phyloP scores from a whole-genome alignment of 441 rosid genomes.

The Populus hybrid region DNA sequence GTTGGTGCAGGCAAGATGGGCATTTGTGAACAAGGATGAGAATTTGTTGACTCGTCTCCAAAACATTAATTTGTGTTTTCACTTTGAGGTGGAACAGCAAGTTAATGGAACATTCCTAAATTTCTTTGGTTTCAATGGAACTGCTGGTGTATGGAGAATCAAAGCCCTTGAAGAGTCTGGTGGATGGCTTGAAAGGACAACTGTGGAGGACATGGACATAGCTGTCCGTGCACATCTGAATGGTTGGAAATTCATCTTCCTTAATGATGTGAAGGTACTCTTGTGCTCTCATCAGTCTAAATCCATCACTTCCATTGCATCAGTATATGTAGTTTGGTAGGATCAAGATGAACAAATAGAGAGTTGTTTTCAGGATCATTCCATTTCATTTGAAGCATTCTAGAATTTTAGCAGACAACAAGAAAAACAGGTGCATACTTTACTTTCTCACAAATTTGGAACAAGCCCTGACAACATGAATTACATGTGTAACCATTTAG shows the following conservation, averaged over 20 bases:
- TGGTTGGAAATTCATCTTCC: constrained; percentile 93
- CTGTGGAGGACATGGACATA: constrained; percentile 96
- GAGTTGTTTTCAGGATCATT: not conserved
- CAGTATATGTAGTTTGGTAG: not conserved
- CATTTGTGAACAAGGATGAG: constrained; percentile 89
- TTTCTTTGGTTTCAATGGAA: constrained; percentile 96
- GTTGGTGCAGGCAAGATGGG: constrained; percentile 91
- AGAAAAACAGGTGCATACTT: not conserved
- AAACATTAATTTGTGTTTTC: constrained; percentile 83
- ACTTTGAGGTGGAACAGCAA: constrained; percentile 96
- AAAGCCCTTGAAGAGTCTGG: constrained; percentile 92
- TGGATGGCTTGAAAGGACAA: constrained; percentile 95
- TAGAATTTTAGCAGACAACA: not conserved
- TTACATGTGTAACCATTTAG: constrained; percentile 29
- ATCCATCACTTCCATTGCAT: constrained; percentile 1
- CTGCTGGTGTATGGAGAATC: constrained; percentile 98
- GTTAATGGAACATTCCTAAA: constrained; percentile 79
- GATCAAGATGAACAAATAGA: not conserved
- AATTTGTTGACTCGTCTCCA: constrained; percentile 92
- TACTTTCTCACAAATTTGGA: constrained; percentile 3
- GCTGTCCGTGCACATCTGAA: constrained; percentile 94
- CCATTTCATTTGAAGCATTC: not conserved
- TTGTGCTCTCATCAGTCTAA: constrained; percentile 7
- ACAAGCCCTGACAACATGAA: constrained; percentile 1
- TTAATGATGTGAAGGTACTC: constrained; percentile 82